Percentiles rank a stretch among this genome's conserved stretches.
These are phyloP conservation scores for Gynostemma pentaphyllum DNA, from an alignment of 306 rosid genomes.

Conservation along the genomic window DNA sequence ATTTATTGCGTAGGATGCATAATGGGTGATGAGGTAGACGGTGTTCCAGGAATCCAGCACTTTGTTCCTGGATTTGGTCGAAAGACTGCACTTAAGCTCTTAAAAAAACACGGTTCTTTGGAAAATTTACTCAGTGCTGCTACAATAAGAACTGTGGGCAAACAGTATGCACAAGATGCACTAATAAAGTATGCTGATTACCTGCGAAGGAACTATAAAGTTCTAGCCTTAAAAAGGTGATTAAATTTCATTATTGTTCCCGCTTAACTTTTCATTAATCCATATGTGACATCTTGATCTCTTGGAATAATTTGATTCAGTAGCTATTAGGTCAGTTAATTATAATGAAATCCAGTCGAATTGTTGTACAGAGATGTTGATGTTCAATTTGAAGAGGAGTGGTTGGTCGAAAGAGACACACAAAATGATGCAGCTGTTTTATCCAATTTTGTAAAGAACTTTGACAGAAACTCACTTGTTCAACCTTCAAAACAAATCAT, in stretches of 20 bases:
- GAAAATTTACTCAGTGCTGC: slow-evolving; percentile 62
- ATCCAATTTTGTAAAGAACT: slow-evolving; percentile 40
- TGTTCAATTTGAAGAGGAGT: slow-evolving; percentile 54
- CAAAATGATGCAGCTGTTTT: slow-evolving; percentile 33
- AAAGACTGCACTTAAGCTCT: slow-evolving; percentile 85
- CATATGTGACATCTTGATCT: not conserved
- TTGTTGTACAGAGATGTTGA: slow-evolving; percentile 50
- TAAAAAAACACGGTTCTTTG: slow-evolving; percentile 75
- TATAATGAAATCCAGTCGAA: slow-evolving; percentile 13
- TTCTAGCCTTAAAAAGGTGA: slow-evolving; percentile 73
- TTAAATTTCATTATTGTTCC: slow-evolving; percentile 2
- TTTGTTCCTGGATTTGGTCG: slow-evolving; percentile 81
- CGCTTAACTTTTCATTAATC: not conserved
- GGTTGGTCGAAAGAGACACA: slow-evolving; percentile 67
- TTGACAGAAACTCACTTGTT: slow-evolving; percentile 33
- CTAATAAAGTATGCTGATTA: slow-evolving; percentile 58
- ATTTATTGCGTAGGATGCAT: slow-evolving; percentile 50
- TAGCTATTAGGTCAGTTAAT: not conserved
- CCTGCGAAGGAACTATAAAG: slow-evolving; percentile 61
- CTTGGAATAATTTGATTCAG: not conserved
- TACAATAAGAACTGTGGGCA: slow-evolving; percentile 77
- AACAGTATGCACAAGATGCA: slow-evolving; percentile 84
- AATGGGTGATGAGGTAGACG: slow-evolving; percentile 77
- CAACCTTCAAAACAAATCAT: slow-evolving; percentile 8
- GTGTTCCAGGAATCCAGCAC: slow-evolving; percentile 93